Evolutionary conservation across 768 basidiomycete genomes (phyloP).

Genomic region (Boletus bicolor): DNA sequence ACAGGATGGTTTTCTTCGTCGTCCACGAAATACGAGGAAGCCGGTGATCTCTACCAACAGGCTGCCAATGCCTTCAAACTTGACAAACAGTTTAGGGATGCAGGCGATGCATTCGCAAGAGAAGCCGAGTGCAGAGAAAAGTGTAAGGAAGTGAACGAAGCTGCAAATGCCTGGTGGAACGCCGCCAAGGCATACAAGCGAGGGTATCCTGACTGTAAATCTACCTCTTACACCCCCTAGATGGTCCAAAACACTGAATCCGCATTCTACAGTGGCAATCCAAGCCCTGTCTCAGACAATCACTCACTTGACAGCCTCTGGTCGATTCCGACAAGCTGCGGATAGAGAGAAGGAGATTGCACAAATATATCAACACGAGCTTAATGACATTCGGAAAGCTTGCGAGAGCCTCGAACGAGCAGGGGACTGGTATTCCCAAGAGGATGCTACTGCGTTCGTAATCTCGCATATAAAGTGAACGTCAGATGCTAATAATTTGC

Average conservation of each 20-base stretch:
- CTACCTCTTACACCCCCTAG: not conserved
- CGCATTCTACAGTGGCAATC: constrained; percentile 67
- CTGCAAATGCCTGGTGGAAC: constrained; percentile 99
- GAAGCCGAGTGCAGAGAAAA: constrained; percentile 94
- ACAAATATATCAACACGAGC: constrained; percentile 85
- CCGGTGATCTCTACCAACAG: constrained; percentile 91
- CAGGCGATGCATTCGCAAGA: constrained; percentile 87
- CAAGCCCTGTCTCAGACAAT: constrained; percentile 85
- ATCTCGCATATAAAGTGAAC: not conserved
- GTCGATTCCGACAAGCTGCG: constrained; percentile 95
- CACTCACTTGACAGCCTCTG: constrained; percentile 72
- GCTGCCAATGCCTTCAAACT: constrained; percentile 92
- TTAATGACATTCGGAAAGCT: constrained; percentile 75
- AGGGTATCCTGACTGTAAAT: constrained; percentile 77
- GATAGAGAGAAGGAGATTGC: constrained; percentile 98
- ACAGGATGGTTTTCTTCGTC: constrained; percentile 86
- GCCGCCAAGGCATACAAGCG: constrained; percentile 95
- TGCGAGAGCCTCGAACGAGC: constrained; percentile 90
- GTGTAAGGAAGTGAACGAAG: constrained; percentile 85
- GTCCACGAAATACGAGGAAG: constrained; percentile 87
- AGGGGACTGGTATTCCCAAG: constrained; percentile 96
- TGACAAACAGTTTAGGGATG: constrained; percentile 88
- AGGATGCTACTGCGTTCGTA: constrained; percentile 92
- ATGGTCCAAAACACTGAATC: constrained; percentile 8
- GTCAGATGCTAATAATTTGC: constrained; percentile 6